phyloP scores from a whole-genome alignment of 2,329 filamentous ascomycete genomes.

The Aureobasidium melanogenum region DNA sequence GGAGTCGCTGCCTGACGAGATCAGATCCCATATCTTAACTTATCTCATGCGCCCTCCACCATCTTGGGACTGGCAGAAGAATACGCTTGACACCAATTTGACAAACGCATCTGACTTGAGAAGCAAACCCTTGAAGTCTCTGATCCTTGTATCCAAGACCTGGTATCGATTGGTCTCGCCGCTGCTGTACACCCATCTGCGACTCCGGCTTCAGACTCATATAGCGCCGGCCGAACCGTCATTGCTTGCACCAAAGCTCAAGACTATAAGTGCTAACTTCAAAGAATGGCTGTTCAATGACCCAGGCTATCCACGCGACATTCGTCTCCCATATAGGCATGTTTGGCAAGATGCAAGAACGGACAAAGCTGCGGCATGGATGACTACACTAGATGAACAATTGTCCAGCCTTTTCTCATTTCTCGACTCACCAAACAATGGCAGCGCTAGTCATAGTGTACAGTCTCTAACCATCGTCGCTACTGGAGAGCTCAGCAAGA shows the following conservation, averaged over 20 bases:
- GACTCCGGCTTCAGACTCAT: background rate
- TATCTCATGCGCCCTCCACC: constrained; percentile 44
- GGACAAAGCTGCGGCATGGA: background rate
- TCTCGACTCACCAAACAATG: background rate
- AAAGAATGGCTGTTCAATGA: constrained; percentile 1
- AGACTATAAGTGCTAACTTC: background rate
- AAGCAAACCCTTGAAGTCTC: constrained; percentile 42
- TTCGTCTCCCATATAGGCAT: background rate
- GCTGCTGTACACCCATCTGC: constrained; percentile 45
- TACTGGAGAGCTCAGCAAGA: constrained; percentile 5
- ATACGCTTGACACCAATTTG: constrained; percentile 41
- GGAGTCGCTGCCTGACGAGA: constrained; percentile 49
- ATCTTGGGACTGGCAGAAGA: constrained; percentile 40
- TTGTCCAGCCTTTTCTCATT: background rate
- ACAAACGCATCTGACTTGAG: constrained; percentile 24
- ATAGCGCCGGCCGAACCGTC: background rate
- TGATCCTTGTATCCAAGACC: constrained; percentile 44
- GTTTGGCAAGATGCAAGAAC: background rate
- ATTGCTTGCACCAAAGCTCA: background rate
- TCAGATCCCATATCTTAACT: constrained; percentile 50
- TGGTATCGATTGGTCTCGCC: constrained; percentile 47
- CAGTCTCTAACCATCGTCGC: background rate
- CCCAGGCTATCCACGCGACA: background rate
- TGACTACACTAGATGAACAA: background rate
- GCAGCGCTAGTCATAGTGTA: background rate